Evolutionary conservation across 2,329 filamentous ascomycete species (phyloP).

Genomic region (Calonectria honghensis): DNA sequence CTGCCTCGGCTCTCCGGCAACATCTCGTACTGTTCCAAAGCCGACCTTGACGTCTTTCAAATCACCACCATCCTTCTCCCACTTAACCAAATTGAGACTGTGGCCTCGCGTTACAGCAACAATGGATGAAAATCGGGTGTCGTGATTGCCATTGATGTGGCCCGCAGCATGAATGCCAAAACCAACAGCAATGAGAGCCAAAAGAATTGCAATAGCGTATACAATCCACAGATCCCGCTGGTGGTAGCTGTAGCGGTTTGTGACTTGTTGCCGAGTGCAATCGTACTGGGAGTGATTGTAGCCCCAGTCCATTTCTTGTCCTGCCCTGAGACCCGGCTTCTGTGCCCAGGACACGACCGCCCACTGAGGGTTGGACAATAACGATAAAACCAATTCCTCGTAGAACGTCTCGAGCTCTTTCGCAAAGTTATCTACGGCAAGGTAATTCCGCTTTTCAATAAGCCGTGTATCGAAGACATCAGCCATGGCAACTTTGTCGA

Average conservation of each 20-base stretch:
- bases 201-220: slow-evolving; percentile 47
- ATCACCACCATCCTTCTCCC: slow-evolving; percentile 43
- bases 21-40: slow-evolving; percentile 46
- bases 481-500: slow-evolving; percentile 35
- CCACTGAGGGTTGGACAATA: slow-evolving; percentile 50
- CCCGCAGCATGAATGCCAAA: slow-evolving; percentile 48
- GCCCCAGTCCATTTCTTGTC: background rate
- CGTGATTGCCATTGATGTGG: slow-evolving; percentile 45
- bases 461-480: slow-evolving; percentile 43
- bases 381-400: slow-evolving; percentile 50
- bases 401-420: slow-evolving; percentile 46
- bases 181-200: slow-evolving; percentile 45
- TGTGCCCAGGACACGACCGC: slow-evolving; percentile 50
- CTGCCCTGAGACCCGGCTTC: slow-evolving; percentile 38
- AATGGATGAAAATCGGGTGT: slow-evolving; percentile 51
- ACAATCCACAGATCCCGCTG: slow-evolving; percentile 45
- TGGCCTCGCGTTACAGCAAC: slow-evolving; percentile 48
- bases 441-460: slow-evolving; percentile 46
- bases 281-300: slow-evolving; percentile 35
- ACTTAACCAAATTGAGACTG: slow-evolving; percentile 46
- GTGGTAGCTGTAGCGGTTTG: slow-evolving; percentile 48
- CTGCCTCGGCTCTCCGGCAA: slow-evolving; percentile 1
- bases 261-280: slow-evolving; percentile 41
- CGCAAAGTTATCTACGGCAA: slow-evolving; percentile 42
- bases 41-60: slow-evolving; percentile 47